phyloP scores from a whole-genome alignment of 2,329 filamentous ascomycete species.

The Aureobasidium sp. region DNA sequence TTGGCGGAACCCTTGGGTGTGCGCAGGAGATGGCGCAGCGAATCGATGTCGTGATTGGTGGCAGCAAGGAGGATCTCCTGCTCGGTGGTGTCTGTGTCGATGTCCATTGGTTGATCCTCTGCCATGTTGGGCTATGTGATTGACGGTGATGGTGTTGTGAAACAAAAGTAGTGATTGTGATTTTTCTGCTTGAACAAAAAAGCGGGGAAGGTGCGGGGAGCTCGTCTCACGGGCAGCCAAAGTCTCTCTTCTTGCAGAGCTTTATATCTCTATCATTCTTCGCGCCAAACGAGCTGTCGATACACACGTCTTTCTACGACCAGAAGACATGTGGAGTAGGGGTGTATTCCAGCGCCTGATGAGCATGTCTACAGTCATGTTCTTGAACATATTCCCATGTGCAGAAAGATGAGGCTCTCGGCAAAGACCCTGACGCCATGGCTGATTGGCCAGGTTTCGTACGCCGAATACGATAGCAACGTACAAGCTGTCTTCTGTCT shows the following conservation, averaged over 20 bases:
- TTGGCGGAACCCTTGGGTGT: slow-evolving; percentile 49
- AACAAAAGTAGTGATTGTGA: not conserved
- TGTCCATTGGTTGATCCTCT: slow-evolving; percentile 14
- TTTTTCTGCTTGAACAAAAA: not conserved
- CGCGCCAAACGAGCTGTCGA: too few relatives aligned
- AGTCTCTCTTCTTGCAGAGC: not conserved
- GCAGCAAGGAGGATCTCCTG: slow-evolving; percentile 59
- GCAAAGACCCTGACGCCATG: not conserved
- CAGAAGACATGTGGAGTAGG: too few relatives aligned
- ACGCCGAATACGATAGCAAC: not conserved
- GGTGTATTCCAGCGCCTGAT: too few relatives aligned
- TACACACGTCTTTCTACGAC: too few relatives aligned
- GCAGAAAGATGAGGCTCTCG: not conserved
- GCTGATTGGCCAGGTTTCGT: slow-evolving; percentile 3
- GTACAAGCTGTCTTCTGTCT: not conserved
- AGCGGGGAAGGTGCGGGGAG: not conserved
- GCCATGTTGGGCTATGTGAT: not conserved
- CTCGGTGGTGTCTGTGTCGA: slow-evolving; percentile 35
- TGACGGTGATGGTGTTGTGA: too few relatives aligned
- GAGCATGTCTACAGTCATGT: too few relatives aligned
- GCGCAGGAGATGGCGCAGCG: slow-evolving; percentile 61
- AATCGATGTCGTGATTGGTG: slow-evolving; percentile 56
- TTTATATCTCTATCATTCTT: too few relatives aligned
- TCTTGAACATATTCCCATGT: not conserved
- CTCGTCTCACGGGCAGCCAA: not conserved